Percentiles rank a stretch among this genome's conserved stretches.
Conservation (phyloP, 1,139 yeast species). For the Diutina pseudorugosa region DNA sequence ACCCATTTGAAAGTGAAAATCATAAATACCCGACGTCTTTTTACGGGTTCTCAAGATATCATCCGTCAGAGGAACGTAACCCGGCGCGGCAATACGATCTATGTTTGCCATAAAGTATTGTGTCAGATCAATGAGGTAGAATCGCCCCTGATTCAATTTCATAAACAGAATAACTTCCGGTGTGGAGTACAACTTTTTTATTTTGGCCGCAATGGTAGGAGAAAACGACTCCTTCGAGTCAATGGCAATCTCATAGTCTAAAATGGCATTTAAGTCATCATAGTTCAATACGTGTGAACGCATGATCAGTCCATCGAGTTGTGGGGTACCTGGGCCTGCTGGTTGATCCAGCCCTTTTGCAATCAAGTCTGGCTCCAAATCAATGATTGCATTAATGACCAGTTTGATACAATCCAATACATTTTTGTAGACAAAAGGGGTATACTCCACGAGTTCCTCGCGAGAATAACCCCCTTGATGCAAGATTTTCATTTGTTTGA, state of each 20-base stretch:
- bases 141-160: constrained; percentile 53
- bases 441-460: constrained; percentile 53
- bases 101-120: constrained; percentile 64
- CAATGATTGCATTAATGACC: constrained; percentile 44
- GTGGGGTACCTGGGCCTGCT: background rate
- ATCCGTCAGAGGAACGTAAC: constrained; percentile 59
- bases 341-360: constrained; percentile 1
- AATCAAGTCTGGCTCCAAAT: constrained; percentile 37
- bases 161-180: constrained; percentile 49
- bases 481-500: constrained; percentile 62
- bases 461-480: constrained; percentile 59
- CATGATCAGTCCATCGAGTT: constrained; percentile 3
- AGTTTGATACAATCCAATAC: constrained; percentile 55
- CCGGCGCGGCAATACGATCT: constrained; percentile 44
- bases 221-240: constrained; percentile 36
- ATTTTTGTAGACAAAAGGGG: constrained; percentile 60
- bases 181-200: constrained; percentile 38
- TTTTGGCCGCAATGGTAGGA: constrained; percentile 29
- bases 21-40: constrained; percentile 88
- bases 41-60: constrained; percentile 83
- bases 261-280: constrained; percentile 35
- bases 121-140: constrained; percentile 82
- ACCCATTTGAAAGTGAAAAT: constrained; percentile 69
- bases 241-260: constrained; percentile 33
- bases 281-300: constrained; percentile 15